Evolutionary conservation across 2,329 filamentous ascomycete genomes (phyloP), one percentile per base, ranked within the genome.

Genomic region (Aureobasidium sp.): DNA sequence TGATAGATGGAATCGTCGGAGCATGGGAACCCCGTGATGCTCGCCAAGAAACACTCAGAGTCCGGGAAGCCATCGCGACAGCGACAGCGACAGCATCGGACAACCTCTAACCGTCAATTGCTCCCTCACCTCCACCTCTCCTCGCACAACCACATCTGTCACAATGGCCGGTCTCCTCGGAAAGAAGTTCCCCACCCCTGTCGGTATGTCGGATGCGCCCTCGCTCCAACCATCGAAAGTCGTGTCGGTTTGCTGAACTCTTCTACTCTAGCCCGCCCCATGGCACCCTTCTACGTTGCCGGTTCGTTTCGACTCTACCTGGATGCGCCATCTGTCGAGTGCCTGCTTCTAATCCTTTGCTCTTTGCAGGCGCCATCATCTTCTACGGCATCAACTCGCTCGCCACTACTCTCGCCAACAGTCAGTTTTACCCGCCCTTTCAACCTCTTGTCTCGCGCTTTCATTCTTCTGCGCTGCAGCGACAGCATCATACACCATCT

Each of bases 331-430:
- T n/a, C 14, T 27, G 16, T 21, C 11, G 14, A 30, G 10, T 21
- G 7, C 19, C 8, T 17, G 44, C 17, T 34, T 37, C 38, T 48
- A 32, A 48, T 16, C 37, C 6, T 12, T 16, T 12, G 19, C 7
- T 29, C 22, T 3, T 4, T 7, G 3, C 62, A 95, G 90, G 90
- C 69, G 70, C 86, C 59, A 76, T 96, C 71, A 85, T 98, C 70
- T 80, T 87, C 69, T 96, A 94, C 77, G 93, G 90, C 68, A 78
- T 95, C 78, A 95, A 94, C 80, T 81, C 87, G 59, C 80, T 85
- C 64, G 85, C 89, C 69, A 86, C 79, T 70, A 75, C 81, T 65
- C 80, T 95, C 77, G 83, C 85, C 76, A 76, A 81, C 70, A 81
- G 91, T 97, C 83, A 72, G 83, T 80, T n/a, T 44, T 21, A 17